Conservation (phyloP, 2,329 filamentous ascomycete species). For the Verticillium dahliae region DNA sequence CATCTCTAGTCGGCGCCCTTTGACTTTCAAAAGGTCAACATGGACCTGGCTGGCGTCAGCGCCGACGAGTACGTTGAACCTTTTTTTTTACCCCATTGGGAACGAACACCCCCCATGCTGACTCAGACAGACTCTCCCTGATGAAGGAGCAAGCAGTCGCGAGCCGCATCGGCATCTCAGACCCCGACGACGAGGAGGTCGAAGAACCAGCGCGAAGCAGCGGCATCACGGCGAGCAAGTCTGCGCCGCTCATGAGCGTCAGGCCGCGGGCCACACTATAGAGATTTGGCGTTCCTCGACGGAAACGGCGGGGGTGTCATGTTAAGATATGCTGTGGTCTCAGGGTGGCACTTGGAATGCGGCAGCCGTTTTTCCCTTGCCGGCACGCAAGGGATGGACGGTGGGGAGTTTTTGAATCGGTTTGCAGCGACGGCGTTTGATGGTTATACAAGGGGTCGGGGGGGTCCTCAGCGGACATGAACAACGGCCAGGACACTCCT, state of each 20-base stretch:
- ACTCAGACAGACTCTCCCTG: slow-evolving; percentile 33
- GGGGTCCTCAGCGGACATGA: background rate
- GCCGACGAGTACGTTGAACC: slow-evolving; percentile 48
- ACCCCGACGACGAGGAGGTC: slow-evolving; percentile 12
- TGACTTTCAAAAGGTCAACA: slow-evolving; percentile 49
- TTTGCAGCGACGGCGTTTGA: background rate
- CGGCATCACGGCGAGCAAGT: background rate
- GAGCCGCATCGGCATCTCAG: slow-evolving; percentile 38
- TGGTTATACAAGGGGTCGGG: background rate
- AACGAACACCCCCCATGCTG: background rate
- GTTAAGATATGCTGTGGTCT: background rate
- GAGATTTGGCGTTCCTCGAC: background rate
- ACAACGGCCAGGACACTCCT: background rate
- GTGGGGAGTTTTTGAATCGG: background rate
- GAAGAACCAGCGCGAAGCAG: background rate
- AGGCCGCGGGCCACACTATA: background rate
- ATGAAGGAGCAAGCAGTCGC: slow-evolving; percentile 47
- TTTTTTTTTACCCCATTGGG: background rate
- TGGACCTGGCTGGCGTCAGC: slow-evolving; percentile 46
- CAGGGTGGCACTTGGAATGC: background rate
- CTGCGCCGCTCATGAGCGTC: background rate
- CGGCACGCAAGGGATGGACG: background rate
- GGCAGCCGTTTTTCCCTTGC: background rate
- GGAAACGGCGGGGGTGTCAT: background rate
- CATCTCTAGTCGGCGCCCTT: slow-evolving; percentile 48